Percentiles rank a stretch among this genome's conserved stretches.
phyloP scores from a whole-genome alignment of 345 rosid genomes.

The Eucalyptus microcorys region DNA sequence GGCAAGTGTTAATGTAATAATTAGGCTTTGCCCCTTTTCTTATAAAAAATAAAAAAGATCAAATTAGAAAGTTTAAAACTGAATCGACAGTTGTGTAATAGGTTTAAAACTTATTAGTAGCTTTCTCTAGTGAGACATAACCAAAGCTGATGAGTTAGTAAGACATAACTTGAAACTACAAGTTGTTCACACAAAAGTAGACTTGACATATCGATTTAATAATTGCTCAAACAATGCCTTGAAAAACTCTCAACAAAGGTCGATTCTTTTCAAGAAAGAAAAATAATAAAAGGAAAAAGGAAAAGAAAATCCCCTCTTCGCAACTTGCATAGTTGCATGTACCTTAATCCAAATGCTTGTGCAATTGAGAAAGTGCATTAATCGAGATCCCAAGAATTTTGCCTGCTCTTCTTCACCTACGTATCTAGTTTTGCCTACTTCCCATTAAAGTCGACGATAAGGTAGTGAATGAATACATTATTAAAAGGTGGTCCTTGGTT shows the following conservation, averaged over 20 bases:
- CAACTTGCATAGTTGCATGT: neutral
- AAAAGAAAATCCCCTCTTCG: neutral
- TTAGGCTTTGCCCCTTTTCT: neutral
- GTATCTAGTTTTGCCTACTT: neutral
- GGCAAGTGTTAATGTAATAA: neutral
- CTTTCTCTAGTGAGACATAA: neutral
- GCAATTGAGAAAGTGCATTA: neutral
- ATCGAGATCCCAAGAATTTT: neutral
- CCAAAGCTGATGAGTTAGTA: neutral
- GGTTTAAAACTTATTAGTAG: no score
- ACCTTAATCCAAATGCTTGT: neutral
- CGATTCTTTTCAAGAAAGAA: no score
- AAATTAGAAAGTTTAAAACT: no score
- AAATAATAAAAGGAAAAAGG: no score
- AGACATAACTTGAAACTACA: no score
- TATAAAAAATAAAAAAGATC: no score
- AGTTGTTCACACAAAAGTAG: no score
- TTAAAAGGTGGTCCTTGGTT: neutral
- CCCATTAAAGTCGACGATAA: neutral
- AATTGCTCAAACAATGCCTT: no score
- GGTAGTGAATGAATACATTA: neutral
- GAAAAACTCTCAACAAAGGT: no score
- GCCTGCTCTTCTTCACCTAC: neutral
- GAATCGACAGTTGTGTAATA: fast-evolving
- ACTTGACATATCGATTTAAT: no score